Evolutionary conservation across 2,329 filamentous ascomycete genomes (phyloP), one percentile per base, ranked within the genome.

Genomic region (Paecilomyces fulvus): DNA sequence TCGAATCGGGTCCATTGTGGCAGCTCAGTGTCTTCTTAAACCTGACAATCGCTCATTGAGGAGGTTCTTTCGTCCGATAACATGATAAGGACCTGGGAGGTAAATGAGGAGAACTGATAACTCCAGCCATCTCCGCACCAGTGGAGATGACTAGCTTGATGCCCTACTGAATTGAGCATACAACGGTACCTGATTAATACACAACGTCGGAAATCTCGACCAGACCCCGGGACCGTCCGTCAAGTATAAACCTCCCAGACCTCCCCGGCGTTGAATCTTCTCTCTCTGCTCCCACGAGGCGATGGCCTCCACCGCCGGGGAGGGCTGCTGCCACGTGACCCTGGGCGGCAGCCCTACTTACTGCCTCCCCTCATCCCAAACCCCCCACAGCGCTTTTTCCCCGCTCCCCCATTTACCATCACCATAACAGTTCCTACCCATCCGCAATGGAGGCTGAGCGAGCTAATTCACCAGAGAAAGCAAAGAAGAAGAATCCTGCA

Each of bases 361-460:
- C 25, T 28, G 48, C 48, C 12, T 28, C 48, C 48, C 48, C 48
- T 49, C 48, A 43, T 43, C 14, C n/a, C 37, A 20, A 43, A 43
- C n/a, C n/a, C 37, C 37, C 37, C 37, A 43, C 37, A 43, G 37
- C 37, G 14, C 37, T 43, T 43, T 43, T 43, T 43, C 37, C 37
- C 37, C 37, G 48, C 48, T 49, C 20, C 21, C 20, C 48, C 48
- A 17, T 6, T 49, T n/a, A 20, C 14, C 8, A 17, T 28, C 60
- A 61, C 68, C 69, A 31, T 31, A 31, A 21, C 60, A 59, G 59
- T 62, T 61, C 63, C 60, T 61, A 58, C 56, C 60, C 57, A 57
- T 56, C 58, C 55, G 63, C 55, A 57, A 75, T 75, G 73, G 73
- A 75, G 56, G 70, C 73, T 63, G 69, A 72, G 55, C 70, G 67